These are phyloP conservation scores for Chlorophyllum brunneum DNA, from an alignment of 768 basidiomycete genomes.

Conservation along the genomic window DNA sequence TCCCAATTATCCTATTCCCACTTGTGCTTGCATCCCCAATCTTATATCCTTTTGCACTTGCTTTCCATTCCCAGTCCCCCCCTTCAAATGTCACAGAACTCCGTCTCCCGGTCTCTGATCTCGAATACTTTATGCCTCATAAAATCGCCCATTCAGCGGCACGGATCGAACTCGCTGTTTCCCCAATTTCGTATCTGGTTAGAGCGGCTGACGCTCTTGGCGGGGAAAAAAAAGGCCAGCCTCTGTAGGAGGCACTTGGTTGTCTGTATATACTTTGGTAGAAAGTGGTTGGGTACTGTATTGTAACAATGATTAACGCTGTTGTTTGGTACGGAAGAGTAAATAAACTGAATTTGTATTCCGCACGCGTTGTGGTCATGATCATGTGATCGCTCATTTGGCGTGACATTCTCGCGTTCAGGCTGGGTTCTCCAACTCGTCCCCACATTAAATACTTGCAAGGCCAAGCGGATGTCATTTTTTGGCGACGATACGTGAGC, in stretches of 20 bases:
- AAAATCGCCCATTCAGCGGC: not conserved
- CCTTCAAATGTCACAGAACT: no score
- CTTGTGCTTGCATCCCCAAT: not conserved
- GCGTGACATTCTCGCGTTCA: constrained; percentile 5
- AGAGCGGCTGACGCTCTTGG: no score
- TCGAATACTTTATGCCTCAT: not conserved
- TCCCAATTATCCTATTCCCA: not conserved
- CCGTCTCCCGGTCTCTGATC: not conserved
- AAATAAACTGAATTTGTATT: not conserved
- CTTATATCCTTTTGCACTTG: not conserved
- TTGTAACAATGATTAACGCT: not conserved
- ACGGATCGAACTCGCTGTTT: no score
- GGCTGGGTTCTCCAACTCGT: not conserved
- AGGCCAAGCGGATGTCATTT: not conserved
- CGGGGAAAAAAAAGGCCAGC: not conserved
- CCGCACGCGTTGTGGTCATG: not conserved
- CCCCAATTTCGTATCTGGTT: no score
- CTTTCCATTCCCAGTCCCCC: not conserved
- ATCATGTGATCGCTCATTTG: constrained; percentile 1
- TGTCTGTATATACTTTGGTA: not conserved
- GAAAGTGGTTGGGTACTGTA: constrained; percentile 1
- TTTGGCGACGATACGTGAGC: not conserved
- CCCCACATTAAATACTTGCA: not conserved
- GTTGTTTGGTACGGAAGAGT: not conserved
- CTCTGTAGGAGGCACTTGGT: not conserved